Evolutionary conservation across 2,329 filamentous ascomycete genomes (phyloP).

Genomic region (Claviceps sp.): DNA sequence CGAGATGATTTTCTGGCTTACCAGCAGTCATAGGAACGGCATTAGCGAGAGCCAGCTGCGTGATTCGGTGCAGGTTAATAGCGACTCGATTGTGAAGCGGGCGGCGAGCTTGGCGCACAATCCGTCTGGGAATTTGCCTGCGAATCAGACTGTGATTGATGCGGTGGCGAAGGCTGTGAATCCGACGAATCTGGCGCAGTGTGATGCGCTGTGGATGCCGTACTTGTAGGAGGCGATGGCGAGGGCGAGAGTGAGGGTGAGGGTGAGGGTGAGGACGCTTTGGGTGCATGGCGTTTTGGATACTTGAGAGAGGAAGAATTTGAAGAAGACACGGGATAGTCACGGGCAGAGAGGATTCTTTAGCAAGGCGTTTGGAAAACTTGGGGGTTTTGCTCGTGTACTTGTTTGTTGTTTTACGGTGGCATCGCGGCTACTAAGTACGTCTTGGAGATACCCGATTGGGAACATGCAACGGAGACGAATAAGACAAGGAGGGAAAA

Average conservation of each 20-base stretch:
- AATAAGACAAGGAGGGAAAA: not conserved
- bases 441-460: not conserved
- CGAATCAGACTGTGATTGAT: slow-evolving; percentile 95
- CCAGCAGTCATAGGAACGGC: slow-evolving; percentile 51
- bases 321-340: not conserved
- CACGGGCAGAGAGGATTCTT: slow-evolving; percentile 1
- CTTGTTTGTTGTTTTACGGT: too few species aligned
- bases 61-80: slow-evolving; percentile 73
- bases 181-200: slow-evolving; percentile 74
- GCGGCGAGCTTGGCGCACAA: slow-evolving; percentile 71
- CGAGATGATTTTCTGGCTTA: slow-evolving; percentile 97
- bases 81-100: slow-evolving; percentile 81
- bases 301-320: not conserved
- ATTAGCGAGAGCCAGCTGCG: slow-evolving; percentile 52
- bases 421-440: not conserved
- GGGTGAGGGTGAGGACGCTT: not conserved
- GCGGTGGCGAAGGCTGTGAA: slow-evolving; percentile 85
- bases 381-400: not conserved
- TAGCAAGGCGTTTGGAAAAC: slow-evolving; percentile 8
- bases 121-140: slow-evolving; percentile 70
- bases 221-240: slow-evolving; percentile 33
- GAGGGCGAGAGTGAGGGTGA: not conserved
- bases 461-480: not conserved
- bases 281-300: too few species aligned
- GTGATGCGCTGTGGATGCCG: slow-evolving; percentile 94